phyloP scores from a whole-genome alignment of 2,329 filamentous ascomycete genomes.

The Fusarium oxysporum region DNA sequence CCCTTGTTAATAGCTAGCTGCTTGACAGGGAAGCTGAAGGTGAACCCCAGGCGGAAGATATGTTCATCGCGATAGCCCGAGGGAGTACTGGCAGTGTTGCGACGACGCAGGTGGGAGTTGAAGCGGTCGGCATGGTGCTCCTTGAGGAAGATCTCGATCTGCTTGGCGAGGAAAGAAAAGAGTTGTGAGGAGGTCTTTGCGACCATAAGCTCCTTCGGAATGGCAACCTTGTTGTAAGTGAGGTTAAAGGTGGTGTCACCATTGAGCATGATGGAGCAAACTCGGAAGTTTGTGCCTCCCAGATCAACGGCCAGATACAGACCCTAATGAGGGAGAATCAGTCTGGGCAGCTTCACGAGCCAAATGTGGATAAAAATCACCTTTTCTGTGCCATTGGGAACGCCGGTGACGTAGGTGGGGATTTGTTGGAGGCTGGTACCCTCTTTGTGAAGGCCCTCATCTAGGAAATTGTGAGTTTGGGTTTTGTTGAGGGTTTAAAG shows the following conservation, averaged over 20 bases:
- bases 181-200: constrained; percentile 87
- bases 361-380: constrained; percentile 57
- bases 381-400: constrained; percentile 98
- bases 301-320: constrained; percentile 96
- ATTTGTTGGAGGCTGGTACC: constrained; percentile 92
- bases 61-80: constrained; percentile 76
- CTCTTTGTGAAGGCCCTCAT: constrained; percentile 83
- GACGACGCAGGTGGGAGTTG: constrained; percentile 73
- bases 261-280: constrained; percentile 93
- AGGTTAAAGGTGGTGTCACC: constrained; percentile 96
- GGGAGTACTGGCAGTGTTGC: constrained; percentile 68
- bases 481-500: constrained; percentile 15
- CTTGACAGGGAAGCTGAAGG: constrained; percentile 96
- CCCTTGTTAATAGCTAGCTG: constrained; percentile 97
- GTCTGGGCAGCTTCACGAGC: constrained; percentile 7
- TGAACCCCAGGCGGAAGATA: constrained; percentile 96
- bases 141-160: constrained; percentile 89
- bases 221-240: constrained; percentile 90
- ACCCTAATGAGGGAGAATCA: constrained; percentile 66
- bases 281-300: constrained; percentile 98
- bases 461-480: constrained; percentile 56
- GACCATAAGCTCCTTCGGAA: constrained; percentile 90
- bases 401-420: constrained; percentile 93
- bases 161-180: constrained; percentile 91
- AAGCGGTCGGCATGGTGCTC: constrained; percentile 92